Evolutionary conservation across 768 basidiomycete genomes (phyloP).

Genomic region (Tylopilus rubrobrunneus): DNA sequence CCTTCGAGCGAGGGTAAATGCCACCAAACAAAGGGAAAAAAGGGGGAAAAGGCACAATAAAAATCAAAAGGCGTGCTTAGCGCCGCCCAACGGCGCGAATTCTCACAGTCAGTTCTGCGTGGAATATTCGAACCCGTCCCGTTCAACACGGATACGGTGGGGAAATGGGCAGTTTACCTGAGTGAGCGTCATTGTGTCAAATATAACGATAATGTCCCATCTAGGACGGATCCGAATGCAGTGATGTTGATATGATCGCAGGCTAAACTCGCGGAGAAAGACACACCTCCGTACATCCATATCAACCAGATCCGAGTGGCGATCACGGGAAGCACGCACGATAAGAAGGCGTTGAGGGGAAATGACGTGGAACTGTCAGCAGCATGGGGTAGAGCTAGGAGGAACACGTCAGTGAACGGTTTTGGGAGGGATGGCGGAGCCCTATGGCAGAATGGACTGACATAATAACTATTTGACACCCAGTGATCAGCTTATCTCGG

Average conservation of each 20-base stretch:
- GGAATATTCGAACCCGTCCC: slow-evolving; percentile 16
- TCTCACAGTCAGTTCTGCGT: slow-evolving; percentile 19
- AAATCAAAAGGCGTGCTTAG: not conserved
- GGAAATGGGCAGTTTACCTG: slow-evolving; percentile 4
- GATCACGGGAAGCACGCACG: slow-evolving; percentile 8
- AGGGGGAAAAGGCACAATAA: not conserved
- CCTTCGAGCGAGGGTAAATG: not conserved
- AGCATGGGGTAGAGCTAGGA: slow-evolving; percentile 1
- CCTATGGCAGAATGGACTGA: slow-evolving; percentile 5
- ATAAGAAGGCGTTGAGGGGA: slow-evolving; percentile 12
- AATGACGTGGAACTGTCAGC: slow-evolving; percentile 24
- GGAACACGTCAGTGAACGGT: not conserved
- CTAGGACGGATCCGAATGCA: slow-evolving; percentile 18
- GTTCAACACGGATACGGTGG: slow-evolving; percentile 20
- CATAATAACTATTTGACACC: slow-evolving; percentile 2
- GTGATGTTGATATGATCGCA: slow-evolving; percentile 5
- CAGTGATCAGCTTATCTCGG: slow-evolving; percentile 17
- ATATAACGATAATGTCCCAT: slow-evolving; percentile 11
- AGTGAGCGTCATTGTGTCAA: slow-evolving; percentile 7
- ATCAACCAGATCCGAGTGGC: slow-evolving; percentile 13
- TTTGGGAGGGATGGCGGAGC: slow-evolving; percentile 1
- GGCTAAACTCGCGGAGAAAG: slow-evolving; percentile 9
- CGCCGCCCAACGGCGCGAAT: not conserved
- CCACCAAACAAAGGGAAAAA: slow-evolving; percentile 4
- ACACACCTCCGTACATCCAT: slow-evolving; percentile 1